Conservation (phyloP, 2,329 filamentous ascomycete genomes). For the Dichotomopilus funicola region DNA sequence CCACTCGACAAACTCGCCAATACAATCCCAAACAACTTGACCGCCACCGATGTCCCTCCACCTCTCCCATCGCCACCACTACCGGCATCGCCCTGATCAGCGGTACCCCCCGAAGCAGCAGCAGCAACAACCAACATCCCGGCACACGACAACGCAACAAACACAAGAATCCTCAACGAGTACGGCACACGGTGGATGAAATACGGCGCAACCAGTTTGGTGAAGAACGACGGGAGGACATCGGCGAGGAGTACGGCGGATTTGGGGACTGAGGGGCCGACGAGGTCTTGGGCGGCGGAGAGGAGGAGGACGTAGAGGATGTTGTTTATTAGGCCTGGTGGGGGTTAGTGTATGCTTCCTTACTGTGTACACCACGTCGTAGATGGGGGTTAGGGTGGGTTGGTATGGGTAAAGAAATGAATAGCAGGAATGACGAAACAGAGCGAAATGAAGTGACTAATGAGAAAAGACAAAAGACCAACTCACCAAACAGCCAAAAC, state of each 20-base stretch:
- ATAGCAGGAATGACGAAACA: too few relatives aligned
- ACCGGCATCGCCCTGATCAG: constrained; percentile 39
- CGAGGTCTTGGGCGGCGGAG: constrained; percentile 89
- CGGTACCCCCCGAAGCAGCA: constrained; percentile 59
- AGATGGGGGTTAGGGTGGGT: too few relatives aligned
- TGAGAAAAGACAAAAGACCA: neutral
- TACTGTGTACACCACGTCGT: too few relatives aligned
- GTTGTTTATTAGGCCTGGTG: constrained; percentile 82
- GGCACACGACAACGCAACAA: constrained; percentile 66
- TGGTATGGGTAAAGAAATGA: too few relatives aligned
- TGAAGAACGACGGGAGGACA: constrained; percentile 80
- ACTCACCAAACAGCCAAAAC: constrained; percentile 88
- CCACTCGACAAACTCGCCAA: constrained; percentile 74
- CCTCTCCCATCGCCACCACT: too few relatives aligned
- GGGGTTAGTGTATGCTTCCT: too few relatives aligned
- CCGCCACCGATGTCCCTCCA: too few relatives aligned
- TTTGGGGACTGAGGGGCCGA: constrained; percentile 80
- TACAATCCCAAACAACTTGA: constrained; percentile 74
- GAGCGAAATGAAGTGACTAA: neutral
- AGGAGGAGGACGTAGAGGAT: constrained; percentile 97
- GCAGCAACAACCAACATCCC: constrained; percentile 89
- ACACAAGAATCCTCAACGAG: constrained; percentile 62
- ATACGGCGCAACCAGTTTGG: constrained; percentile 85
- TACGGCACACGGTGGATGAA: constrained; percentile 89
- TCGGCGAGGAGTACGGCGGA: constrained; percentile 89